phyloP scores from a whole-genome alignment of 2,329 filamentous ascomycete genomes.

The Karstenula rhodostoma region DNA sequence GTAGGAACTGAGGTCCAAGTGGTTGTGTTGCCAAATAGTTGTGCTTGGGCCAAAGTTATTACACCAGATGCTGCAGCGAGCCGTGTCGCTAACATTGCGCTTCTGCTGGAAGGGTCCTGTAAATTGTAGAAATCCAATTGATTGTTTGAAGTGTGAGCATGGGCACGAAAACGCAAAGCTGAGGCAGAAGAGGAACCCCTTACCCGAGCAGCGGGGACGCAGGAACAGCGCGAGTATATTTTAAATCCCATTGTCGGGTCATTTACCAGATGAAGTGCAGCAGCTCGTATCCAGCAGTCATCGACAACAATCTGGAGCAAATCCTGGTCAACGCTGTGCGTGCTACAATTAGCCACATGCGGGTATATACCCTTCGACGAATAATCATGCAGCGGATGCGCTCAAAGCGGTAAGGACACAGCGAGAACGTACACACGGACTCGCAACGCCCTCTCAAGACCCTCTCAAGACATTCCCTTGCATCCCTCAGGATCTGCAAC shows the following conservation, averaged over 20 bases:
- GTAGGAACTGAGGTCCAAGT: constrained; percentile 10
- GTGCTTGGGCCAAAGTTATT: constrained; percentile 19
- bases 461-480: neutral
- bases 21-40: constrained; percentile 23
- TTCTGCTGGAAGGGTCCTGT: neutral
- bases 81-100: constrained; percentile 12
- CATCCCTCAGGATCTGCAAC: neutral
- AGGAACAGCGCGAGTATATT: constrained; percentile 26
- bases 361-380: constrained; percentile 25
- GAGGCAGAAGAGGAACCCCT: constrained; percentile 5
- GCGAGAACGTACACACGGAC: neutral
- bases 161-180: neutral
- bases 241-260: constrained; percentile 11
- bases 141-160: neutral
- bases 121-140: neutral
- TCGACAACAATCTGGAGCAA: constrained; percentile 14
- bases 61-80: constrained; percentile 8
- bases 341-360: constrained; percentile 28
- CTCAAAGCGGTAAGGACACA: neutral
- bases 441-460: neutral
- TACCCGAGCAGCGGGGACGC: constrained; percentile 19
- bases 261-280: constrained; percentile 24
- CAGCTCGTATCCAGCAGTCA: constrained; percentile 9
- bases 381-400: neutral
- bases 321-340: constrained; percentile 15